Evolutionary conservation across 2,329 filamentous ascomycete genomes (phyloP).

Genomic region (Fusarium musae): DNA sequence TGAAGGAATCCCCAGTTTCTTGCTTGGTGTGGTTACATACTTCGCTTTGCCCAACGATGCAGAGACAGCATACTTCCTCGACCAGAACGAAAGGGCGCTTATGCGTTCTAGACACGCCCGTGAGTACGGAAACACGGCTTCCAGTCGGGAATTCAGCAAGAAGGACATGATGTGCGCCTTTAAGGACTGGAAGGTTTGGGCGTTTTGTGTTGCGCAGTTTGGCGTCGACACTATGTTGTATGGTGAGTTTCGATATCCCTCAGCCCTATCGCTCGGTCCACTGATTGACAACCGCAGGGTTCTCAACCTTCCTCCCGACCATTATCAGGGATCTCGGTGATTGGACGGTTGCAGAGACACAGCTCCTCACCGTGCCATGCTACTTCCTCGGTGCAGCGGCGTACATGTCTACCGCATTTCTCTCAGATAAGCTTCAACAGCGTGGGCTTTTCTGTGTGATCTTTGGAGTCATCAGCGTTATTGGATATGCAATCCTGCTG

Average conservation of each 20-base stretch:
- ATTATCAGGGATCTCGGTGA: conserved; percentile 76
- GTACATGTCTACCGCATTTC: conserved; percentile 72
- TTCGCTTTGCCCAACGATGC: conserved; percentile 52
- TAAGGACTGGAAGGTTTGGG: conserved; percentile 80
- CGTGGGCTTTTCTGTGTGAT: conserved; percentile 72
- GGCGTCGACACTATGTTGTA: conserved; percentile 82
- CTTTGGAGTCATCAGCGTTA: conserved; percentile 70
- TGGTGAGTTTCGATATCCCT: conserved; percentile 46
- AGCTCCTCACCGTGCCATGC: conserved; percentile 82
- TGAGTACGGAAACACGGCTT: conserved; percentile 61
- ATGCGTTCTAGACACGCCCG: conserved; percentile 57
- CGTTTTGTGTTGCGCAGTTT: conserved; percentile 76
- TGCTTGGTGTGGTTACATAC: conserved; percentile 50
- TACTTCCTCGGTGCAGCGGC: conserved; percentile 77
- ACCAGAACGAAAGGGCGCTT: conserved; percentile 71
- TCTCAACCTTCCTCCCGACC: conserved; percentile 80
- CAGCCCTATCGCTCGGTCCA: neutral
- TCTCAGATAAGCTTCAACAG: conserved; percentile 74
- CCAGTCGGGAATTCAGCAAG: conserved; percentile 60
- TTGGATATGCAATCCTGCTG: conserved; percentile 76
- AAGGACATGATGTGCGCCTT: conserved; percentile 74
- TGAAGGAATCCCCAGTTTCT: conserved; percentile 57
- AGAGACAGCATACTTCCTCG: conserved; percentile 69
- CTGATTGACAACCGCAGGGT: conserved; percentile 59
- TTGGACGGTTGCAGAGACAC: conserved; percentile 73